Evolutionary conservation across 1,284 basidiomycete genomes (phyloP), one percentile per base, ranked within the genome.

Genomic region (Chalciporus sp.): DNA sequence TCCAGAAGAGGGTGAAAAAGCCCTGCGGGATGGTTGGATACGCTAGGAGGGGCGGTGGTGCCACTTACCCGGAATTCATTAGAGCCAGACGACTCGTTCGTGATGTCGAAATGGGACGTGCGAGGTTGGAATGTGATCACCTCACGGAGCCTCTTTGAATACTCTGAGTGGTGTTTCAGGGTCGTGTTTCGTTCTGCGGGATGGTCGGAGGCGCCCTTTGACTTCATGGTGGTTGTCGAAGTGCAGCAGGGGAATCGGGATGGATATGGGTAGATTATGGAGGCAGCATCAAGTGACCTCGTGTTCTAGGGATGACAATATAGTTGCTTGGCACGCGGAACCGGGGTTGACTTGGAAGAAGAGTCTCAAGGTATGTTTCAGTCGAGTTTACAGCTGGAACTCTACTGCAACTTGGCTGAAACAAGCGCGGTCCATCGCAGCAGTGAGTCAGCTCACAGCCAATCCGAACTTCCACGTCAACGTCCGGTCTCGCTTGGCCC

Each of bases 1-100:
- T 83, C 85, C 95, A 97, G 74, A 97, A 97, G 50, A 98, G 81
- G 1, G 89, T 84, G 73, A 94, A 97, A 79, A 97, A 97, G 1
- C 95, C 95, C 85, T 89, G 63, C 0, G 28, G 29, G 43, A 17
- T 43, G 14, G 44, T 29, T 45, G 47, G 33, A 4, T 14, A 6
- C 12, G 35, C 12, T 28, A n/a, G 4, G 33, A 16, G 8, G 19
- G 11, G 20, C 10, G 29, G n/a, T 44, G 31, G 3, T n/a, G 16
- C 37, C n/a, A 75, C 83, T 52, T 67, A 88, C 88, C 61, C 95
- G 82, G 69, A 98, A 96, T 69, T 94, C 86, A 72, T 98, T 95
- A 9, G 81, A 73, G 39, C 83, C 83, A 16, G 87, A 88, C 12
- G 72, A 72, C 60, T 84, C 82, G 66, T 96, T 95, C 54, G 80